Evolutionary conservation across 2,329 filamentous ascomycete species (phyloP), one percentile per base, ranked within the genome.

Genomic region (Neoascochyta sp.): DNA sequence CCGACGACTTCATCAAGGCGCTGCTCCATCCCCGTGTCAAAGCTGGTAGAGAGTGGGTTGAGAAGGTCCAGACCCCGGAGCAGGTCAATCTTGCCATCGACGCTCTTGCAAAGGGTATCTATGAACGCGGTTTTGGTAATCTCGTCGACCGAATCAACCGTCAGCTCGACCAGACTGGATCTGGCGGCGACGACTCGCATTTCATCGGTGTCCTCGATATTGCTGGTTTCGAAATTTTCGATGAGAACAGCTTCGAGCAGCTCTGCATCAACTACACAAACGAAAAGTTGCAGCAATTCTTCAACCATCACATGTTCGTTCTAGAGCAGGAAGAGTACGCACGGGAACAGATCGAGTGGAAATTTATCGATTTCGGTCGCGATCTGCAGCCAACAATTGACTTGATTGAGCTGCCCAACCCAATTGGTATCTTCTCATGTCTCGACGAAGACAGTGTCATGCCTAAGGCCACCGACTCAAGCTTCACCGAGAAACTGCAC

Each of bases 231-330:
- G 92, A 98, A 59, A 98, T 98, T 36, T 98, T 98, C 49, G 92
- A 98, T 62, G 92, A 90, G 69, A 98, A 98, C 70, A 95, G 86
- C 45, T 98, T 98, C 54, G 92, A 98, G 63, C 92, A 98, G 66
- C 78, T 98, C 6, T 98, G 92, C 67, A 98, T 98, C 74, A 98
- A 98, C 70, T 98, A 96, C 57, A 93, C 96, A 57, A 98, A 98
- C 65, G 92, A 98, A 68, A 98, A 98, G 66, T 71, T 98, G 5
- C 92, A 98, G 57, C 92, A 98, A 50, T 98, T 98, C 64, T 98
- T 98, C 76, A 98, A 98, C 54, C 92, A 98, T 60, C 93, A 98
- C 69, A 98, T 98, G 92, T 98, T 98, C 57, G 92, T 98, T 7
- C 73, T 98, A 6, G 92, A 98, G 60, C 92, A 98, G 56, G 92